Evolutionary conservation across 129 eudicot species (phyloP), one percentile per base, ranked within the genome.

Genomic region (Flaveria robusta): DNA sequence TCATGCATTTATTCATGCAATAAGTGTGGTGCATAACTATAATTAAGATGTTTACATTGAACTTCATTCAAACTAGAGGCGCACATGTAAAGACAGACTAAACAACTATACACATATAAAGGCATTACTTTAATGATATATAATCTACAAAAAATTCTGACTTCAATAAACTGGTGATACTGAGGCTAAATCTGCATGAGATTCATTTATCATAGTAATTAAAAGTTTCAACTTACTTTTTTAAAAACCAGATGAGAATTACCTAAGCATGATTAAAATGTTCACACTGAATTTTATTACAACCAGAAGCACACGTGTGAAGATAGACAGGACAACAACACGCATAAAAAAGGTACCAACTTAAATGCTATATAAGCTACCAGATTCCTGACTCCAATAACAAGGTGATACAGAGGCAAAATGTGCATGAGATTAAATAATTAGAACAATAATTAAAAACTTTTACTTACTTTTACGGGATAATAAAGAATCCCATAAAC

Each of bases 401-500:
- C 18, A 12, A 19, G 27, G 16, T 42, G 18, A 60, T 60, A 16
- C 68, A 1, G 9, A 58, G 37, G 27, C 19, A 5, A 9, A 60
- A 63, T 14, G 22, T 7, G 22, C 49, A 26, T 29, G n/a, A 18
- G 49, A 46, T 34, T 3, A 12, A 34, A 31, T 31, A 3, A 31
- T 31, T 58, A 55, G 2, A 43, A 43, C 49, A 3, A 43, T 11
- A 43, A 9, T 9, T 43, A 8, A 11, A 72, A 70, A 66, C 2
- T 55, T 59, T 26, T 26, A 77, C 99, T 86, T 82, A 95, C 99
- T 85, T 69, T 89, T 95, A 66, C 97, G 97, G 64, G 97, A 91
- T 85, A 91, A 82, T 77, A 95, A 77, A 45, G 99, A 95, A 60
- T 95, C 99, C 99, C 99, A 95, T 76, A 95, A 75, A 24, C 92